Evolutionary conservation across 78 protist species (phyloP).

Genomic region (Pigoraptor vietnamica): DNA sequence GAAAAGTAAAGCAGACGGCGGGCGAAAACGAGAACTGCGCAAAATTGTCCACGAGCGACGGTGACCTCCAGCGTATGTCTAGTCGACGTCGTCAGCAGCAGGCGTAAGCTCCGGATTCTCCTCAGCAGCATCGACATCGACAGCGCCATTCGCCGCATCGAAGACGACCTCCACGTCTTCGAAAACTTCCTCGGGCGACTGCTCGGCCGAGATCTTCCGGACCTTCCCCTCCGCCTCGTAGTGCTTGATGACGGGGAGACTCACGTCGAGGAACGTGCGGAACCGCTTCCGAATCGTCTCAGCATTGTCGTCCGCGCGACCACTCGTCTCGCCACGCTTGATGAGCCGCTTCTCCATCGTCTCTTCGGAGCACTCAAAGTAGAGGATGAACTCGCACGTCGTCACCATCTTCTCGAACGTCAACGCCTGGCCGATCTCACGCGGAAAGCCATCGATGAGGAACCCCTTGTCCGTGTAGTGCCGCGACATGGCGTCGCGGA

Average conservation of each 20-base stretch:
- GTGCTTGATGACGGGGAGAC: constrained; percentile 59
- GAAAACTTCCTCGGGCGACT: constrained; percentile 37
- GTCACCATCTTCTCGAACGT: background rate
- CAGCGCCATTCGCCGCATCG: background rate
- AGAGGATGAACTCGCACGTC: constrained; percentile 24
- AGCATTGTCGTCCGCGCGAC: constrained; percentile 71
- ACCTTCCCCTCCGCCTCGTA: constrained; percentile 23
- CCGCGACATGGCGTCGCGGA: background rate
- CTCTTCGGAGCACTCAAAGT: constrained; percentile 60
- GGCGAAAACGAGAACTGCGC: no score
- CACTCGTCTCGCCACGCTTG: constrained; percentile 54
- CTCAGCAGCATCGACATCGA: background rate
- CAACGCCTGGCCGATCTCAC: constrained; percentile 16
- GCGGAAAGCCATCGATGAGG: constrained; percentile 76
- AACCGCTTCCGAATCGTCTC: constrained; percentile 55
- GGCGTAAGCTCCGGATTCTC: background rate
- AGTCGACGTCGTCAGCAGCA: background rate
- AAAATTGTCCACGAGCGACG: no score
- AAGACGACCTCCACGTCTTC: constrained; percentile 27
- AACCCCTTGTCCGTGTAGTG: background rate
- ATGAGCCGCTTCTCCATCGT: constrained; percentile 3
- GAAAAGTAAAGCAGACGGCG: no score
- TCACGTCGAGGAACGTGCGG: constrained; percentile 14
- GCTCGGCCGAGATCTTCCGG: constrained; percentile 24
- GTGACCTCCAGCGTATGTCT: no score